Evolutionary conservation across 495 filamentous ascomycete species (phyloP).

Genomic region (Pseudomonodictys pantanalensis): DNA sequence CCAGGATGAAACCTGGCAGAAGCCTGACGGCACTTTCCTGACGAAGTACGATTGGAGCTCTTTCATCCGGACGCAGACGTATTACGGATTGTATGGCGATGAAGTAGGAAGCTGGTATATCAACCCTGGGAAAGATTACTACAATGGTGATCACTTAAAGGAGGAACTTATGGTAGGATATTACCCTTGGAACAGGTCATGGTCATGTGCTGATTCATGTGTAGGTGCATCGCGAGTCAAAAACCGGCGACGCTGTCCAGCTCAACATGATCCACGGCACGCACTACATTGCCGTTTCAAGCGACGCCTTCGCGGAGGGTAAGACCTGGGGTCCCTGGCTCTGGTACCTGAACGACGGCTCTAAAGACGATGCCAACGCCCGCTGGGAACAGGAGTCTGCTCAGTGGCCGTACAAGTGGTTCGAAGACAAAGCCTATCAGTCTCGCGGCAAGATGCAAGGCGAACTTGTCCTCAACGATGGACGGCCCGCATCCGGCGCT

Average conservation of each 20-base stretch:
- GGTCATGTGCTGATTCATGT: background rate
- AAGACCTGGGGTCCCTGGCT: slow-evolving; percentile 48
- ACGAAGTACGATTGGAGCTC: slow-evolving; percentile 45
- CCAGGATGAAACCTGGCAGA: slow-evolving; percentile 48
- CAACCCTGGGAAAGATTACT: slow-evolving; percentile 46
- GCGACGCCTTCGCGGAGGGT: slow-evolving; percentile 39
- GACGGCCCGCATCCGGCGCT: slow-evolving; percentile 42
- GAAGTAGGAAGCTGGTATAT: slow-evolving; percentile 47
- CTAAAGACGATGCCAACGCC: slow-evolving; percentile 36
- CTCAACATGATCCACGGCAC: slow-evolving; percentile 50
- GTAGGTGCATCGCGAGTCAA: slow-evolving; percentile 40
- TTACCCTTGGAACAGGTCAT: background rate
- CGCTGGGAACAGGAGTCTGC: slow-evolving; percentile 35
- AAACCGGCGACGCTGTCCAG: slow-evolving; percentile 44
- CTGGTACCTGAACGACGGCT: slow-evolving; percentile 47
- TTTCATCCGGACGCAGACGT: slow-evolving; percentile 2
- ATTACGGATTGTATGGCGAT: slow-evolving; percentile 32
- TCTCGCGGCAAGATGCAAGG: slow-evolving; percentile 42
- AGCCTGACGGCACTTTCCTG: slow-evolving; percentile 42
- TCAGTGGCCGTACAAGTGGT: slow-evolving; percentile 45
- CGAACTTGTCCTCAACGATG: slow-evolving; percentile 40
- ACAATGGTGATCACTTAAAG: slow-evolving; percentile 46
- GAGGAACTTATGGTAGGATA: slow-evolving; percentile 43
- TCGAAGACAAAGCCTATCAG: slow-evolving; percentile 39
- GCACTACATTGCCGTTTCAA: slow-evolving; percentile 40